phyloP scores from a whole-genome alignment of 2,329 filamentous ascomycete species.

The Fusarium pininemorale region DNA sequence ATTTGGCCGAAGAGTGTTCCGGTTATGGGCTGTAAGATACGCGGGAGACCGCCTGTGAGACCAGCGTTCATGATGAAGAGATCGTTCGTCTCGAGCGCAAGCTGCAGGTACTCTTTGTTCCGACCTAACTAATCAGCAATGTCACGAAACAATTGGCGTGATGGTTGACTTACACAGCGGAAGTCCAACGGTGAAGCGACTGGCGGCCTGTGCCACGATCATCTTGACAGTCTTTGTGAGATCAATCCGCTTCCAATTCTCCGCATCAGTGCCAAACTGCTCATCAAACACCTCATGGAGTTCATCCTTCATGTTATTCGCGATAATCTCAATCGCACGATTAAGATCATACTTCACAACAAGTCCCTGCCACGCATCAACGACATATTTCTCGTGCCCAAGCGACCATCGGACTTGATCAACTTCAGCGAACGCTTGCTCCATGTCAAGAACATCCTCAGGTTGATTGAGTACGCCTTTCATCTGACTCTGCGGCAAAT shows the following conservation, averaged over 20 bases:
- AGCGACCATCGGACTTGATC: conserved; percentile 51
- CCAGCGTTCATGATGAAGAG: conserved; percentile 47
- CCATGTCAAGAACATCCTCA: conserved; percentile 48
- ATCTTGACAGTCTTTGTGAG: conserved; percentile 40
- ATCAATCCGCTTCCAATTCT: conserved; percentile 48
- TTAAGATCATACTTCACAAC: conserved; percentile 51
- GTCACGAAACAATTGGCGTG: rapidly evolving
- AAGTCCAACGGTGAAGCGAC: conserved; percentile 47
- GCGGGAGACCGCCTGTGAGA: conserved; percentile 43
- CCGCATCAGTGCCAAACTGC: conserved; percentile 46
- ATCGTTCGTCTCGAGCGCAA: conserved; percentile 44
- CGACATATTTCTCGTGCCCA: conserved; percentile 47
- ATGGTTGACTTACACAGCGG: conserved; percentile 41
- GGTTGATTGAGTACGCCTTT: conserved; percentile 53
- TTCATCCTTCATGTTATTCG: conserved; percentile 48
- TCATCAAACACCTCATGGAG: conserved; percentile 47
- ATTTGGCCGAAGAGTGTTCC: conserved; percentile 41
- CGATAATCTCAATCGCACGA: conserved; percentile 46
- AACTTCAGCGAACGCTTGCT: conserved; percentile 50
- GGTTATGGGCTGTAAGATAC: conserved; percentile 45
- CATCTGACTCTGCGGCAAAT: conserved; percentile 52
- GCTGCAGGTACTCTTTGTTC: conserved; percentile 48
- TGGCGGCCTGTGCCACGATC: conserved; percentile 45
- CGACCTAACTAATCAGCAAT: conserved; percentile 36
- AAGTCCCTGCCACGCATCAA: conserved; percentile 49